Evolutionary conservation across 306 rosid genomes (phyloP).

Genomic region (Prunus mira): DNA sequence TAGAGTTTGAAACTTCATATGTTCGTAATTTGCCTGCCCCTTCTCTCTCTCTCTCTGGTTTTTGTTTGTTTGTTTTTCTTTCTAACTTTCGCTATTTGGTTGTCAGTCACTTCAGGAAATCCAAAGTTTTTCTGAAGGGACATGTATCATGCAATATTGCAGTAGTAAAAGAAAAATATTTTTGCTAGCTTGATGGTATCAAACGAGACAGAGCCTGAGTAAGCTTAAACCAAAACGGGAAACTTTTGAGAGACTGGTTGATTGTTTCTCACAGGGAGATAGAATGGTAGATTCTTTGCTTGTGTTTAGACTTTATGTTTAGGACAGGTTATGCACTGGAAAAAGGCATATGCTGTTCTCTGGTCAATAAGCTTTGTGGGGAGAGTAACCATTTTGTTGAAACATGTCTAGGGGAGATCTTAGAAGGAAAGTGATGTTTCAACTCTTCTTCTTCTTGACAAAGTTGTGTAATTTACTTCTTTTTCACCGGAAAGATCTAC

Average conservation of each 20-base stretch:
- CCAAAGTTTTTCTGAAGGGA: not conserved
- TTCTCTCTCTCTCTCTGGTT: too few species aligned
- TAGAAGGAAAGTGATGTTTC: constrained; percentile 29
- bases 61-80: not conserved
- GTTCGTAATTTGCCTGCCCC: not conserved
- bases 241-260: constrained; percentile 50
- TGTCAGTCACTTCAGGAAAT: constrained; percentile 18
- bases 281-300: constrained; percentile 58
- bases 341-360: constrained; percentile 22
- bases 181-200: not conserved
- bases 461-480: constrained; percentile 9
- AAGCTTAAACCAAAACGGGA: constrained; percentile 42
- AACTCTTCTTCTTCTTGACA: not conserved
- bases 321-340: constrained; percentile 51
- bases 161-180: constrained; percentile 13
- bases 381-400: constrained; percentile 26
- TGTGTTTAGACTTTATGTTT: constrained; percentile 52
- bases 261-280: constrained; percentile 36
- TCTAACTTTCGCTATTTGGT: not conserved
- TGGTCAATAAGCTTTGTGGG: constrained; percentile 40
- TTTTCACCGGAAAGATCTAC: constrained; percentile 3
- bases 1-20: not conserved
- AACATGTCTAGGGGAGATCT: constrained; percentile 38
- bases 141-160: constrained; percentile 19
- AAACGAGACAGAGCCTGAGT: not conserved